phyloP scores from a whole-genome alignment of 306 rosid species.

The Medicago ruthenica region DNA sequence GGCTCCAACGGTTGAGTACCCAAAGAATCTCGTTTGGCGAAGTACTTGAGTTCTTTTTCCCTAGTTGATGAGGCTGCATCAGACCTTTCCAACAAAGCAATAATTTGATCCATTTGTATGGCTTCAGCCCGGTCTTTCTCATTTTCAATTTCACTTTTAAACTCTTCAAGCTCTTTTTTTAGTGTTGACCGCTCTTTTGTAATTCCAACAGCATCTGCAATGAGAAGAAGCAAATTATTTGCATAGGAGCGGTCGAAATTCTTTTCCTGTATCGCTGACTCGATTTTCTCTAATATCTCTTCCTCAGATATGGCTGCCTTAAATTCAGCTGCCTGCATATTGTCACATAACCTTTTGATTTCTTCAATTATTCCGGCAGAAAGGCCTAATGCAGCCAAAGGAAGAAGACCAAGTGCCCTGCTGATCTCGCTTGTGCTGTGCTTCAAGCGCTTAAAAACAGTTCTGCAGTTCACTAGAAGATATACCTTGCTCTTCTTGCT shows the following conservation, averaged over 20 bases:
- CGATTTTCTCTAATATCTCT: constrained; percentile 78
- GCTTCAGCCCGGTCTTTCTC: constrained; percentile 82
- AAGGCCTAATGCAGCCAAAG: constrained; percentile 60
- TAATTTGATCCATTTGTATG: constrained; percentile 91
- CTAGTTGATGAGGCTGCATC: constrained; percentile 74
- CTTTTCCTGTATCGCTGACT: constrained; percentile 71
- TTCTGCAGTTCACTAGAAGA: constrained; percentile 67
- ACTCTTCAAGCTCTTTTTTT: constrained; percentile 74
- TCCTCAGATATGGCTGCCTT: constrained; percentile 74
- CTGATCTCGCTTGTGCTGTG: constrained; percentile 53
- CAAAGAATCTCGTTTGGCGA: constrained; percentile 60
- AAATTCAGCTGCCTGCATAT: constrained; percentile 69
- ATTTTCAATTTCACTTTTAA: constrained; percentile 77
- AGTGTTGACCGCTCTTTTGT: constrained; percentile 62
- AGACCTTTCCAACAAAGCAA: constrained; percentile 83
- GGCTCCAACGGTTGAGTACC: constrained; percentile 58
- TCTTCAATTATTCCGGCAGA: constrained; percentile 62
- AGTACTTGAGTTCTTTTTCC: constrained; percentile 68
- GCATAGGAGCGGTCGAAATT: constrained; percentile 76
- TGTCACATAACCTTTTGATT: constrained; percentile 59
- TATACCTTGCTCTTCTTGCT: constrained; percentile 74
- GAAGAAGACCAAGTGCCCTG: constrained; percentile 65
- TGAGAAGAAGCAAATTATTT: constrained; percentile 67
- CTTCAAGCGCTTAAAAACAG: constrained; percentile 55
- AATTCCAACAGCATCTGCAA: constrained; percentile 79